Evolutionary conservation across 257 asterid species (phyloP), one percentile per base, ranked within the genome.

Genomic region (Capsicum pubescens): DNA sequence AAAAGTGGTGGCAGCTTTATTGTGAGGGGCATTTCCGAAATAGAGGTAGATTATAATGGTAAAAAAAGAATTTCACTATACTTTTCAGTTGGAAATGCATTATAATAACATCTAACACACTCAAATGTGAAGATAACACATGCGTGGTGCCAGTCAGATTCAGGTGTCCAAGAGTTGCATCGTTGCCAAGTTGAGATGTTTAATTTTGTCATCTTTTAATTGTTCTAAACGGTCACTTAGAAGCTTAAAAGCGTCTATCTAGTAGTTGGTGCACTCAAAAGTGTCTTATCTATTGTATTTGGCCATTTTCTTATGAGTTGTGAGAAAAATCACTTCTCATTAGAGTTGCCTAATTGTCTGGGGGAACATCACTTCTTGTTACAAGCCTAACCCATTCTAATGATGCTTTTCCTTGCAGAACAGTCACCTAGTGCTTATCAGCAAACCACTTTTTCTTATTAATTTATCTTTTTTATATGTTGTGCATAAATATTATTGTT

Each of bases 351-450:
- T 39, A 39, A 39, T 1, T 39, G 44, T 39, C 44, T 39, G 44
- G 44, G 44, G 44, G 5, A 39, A 39, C 19, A 6, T 19, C 59
- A 48, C 15, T 74, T 74, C 56, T 50, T 39, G 48, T 48, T 72
- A 11, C 13, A 74, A 50, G 81, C 21, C 46, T 74, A 74, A 74
- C 21, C 14, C 61, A 50, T 50, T 74, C 81, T 74, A 3, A 8
- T 74, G 60, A 74, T 50, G 80, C 44, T 50, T 26, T 19, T 12
- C 60, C 61, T 50, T 50, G 61, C 81, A 74, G 21, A 74, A 50
- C 21, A 74, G 42, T 74, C 12, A 21, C 46, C 61, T 32, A 74
- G 46, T 74, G 61, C 19, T 21, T 74, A 74, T 50, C 81, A 74
- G 16, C 44, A 21, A 74, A 50, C 17, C 46, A 21, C 61, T 21